Percentiles rank a stretch among this genome's conserved stretches.
Conservation (phyloP, 768 basidiomycete genomes). For the Solioccasus polychromus region DNA sequence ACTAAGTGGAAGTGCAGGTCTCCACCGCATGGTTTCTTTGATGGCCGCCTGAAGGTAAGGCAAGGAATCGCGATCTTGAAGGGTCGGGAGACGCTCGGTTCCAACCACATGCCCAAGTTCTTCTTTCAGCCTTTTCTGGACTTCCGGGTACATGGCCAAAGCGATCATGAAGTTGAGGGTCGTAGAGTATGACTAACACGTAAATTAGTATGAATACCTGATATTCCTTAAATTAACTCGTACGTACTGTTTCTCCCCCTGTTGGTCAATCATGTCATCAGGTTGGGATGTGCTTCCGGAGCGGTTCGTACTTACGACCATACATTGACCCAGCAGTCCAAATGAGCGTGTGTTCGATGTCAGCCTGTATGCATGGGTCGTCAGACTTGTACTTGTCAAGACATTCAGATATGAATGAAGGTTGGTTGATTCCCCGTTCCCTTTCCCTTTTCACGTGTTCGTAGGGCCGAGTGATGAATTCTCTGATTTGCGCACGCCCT, state of each 20-base stretch:
- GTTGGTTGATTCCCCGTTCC: constrained; percentile 10
- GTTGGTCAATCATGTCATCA: not conserved
- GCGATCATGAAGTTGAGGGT: constrained; percentile 18
- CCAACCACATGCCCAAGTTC: constrained; percentile 51
- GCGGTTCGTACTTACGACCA: constrained; percentile 9
- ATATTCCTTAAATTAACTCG: not conserved
- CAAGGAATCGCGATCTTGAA: constrained; percentile 33
- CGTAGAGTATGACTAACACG: constrained; percentile 15
- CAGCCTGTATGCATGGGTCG: constrained; percentile 2
- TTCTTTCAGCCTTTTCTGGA: constrained; percentile 49
- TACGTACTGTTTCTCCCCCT: constrained; percentile 7
- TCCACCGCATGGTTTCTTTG: constrained; percentile 29
- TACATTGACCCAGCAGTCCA: constrained; percentile 20
- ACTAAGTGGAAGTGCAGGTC: constrained; percentile 9
- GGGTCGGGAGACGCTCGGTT: constrained; percentile 43
- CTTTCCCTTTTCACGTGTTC: constrained; percentile 20
- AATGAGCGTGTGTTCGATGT: constrained; percentile 5
- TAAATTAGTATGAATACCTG: not conserved
- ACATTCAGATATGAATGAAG: constrained; percentile 19
- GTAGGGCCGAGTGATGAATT: constrained; percentile 15
- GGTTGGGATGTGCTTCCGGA: not conserved
- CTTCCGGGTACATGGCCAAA: constrained; percentile 34
- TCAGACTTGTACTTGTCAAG: constrained; percentile 8
- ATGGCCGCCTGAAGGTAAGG: constrained; percentile 49
- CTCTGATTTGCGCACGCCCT: constrained; percentile 8